Conservation (phyloP, 2,329 filamentous ascomycete species). For the Colletotrichum neosansevieriae region DNA sequence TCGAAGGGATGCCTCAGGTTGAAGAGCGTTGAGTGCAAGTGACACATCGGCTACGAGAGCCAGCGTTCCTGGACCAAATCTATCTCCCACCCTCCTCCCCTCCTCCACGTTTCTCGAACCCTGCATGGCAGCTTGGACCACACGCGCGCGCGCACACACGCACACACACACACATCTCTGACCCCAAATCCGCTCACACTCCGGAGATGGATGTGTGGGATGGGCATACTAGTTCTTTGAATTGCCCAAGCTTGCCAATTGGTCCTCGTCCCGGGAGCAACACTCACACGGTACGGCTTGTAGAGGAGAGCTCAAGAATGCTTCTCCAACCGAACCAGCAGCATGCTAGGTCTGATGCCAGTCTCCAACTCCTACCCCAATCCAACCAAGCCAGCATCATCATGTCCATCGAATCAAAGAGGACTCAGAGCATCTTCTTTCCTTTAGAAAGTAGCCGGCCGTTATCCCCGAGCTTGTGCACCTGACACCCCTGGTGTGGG, state of each 20-base stretch:
- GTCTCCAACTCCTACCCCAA: slow-evolving; percentile 36
- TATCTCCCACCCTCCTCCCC: slow-evolving; percentile 8
- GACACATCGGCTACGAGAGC: slow-evolving; percentile 21
- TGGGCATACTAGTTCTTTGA: slow-evolving; percentile 1
- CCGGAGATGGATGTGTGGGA: slow-evolving; percentile 1
- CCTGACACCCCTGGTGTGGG: slow-evolving; percentile 38
- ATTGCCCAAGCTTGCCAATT: slow-evolving; percentile 20
- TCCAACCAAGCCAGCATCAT: background rate
- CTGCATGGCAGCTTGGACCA: slow-evolving; percentile 36
- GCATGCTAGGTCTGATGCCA: slow-evolving; percentile 1
- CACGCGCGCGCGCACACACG: slow-evolving; percentile 1
- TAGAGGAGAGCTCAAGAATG: background rate
- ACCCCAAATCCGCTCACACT: slow-evolving; percentile 25
- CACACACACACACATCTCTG: background rate
- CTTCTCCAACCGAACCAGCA: slow-evolving; percentile 26
- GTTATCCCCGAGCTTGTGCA: slow-evolving; percentile 28
- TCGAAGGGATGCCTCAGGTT: slow-evolving; percentile 4
- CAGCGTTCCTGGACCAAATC: slow-evolving; percentile 26
- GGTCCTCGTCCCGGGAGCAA: background rate
- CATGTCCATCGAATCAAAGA: slow-evolving; percentile 7
- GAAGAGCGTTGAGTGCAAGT: slow-evolving; percentile 9
- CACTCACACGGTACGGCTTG: slow-evolving; percentile 29
- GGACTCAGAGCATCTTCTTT: slow-evolving; percentile 4
- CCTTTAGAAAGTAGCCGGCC: slow-evolving; percentile 20
- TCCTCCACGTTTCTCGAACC: slow-evolving; percentile 31